A percentile compares a stretch with the other conserved stretches of the same genome.
These are phyloP conservation scores for Nicotiana attenuata DNA, from an alignment of 257 asterid genomes.

Conservation along the genomic window DNA sequence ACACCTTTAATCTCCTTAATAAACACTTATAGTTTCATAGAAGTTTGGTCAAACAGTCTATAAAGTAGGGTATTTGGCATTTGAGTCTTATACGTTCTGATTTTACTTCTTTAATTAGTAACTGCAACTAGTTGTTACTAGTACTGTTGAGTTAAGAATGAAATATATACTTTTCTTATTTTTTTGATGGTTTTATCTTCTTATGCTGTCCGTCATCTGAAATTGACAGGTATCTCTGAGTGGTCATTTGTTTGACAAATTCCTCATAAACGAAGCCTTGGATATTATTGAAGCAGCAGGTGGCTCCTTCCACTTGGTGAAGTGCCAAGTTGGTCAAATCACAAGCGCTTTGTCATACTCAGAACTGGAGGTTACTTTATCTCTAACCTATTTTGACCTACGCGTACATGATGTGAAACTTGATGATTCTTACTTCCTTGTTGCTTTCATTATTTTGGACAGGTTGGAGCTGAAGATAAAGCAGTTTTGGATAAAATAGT, in stretches of 20 bases:
- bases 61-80: not conserved
- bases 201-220: not conserved
- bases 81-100: not conserved
- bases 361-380: conserved; percentile 70
- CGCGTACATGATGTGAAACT: not conserved
- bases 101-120: not conserved
- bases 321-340: conserved; percentile 92
- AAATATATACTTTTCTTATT: not conserved
- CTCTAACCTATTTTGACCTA: not conserved
- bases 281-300: conserved; percentile 97
- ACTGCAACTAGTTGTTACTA: not conserved
- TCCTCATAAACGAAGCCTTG: conserved; percentile 86
- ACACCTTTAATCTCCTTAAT: no score
- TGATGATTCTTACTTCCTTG: not conserved
- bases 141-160: not conserved
- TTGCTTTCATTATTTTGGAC: conserved; percentile 18
- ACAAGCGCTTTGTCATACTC: conserved; percentile 66
- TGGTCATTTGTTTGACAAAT: conserved; percentile 92
- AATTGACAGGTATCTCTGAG: conserved; percentile 72
- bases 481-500: conserved; percentile 56
- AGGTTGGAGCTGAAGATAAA: conserved; percentile 90
- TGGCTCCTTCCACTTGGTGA: conserved; percentile 89
- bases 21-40: not conserved
- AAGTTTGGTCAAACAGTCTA: not conserved
- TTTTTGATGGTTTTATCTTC: not conserved